Evolutionary conservation across 768 basidiomycete genomes (phyloP).

Genomic region (Exsudoporus frostii): DNA sequence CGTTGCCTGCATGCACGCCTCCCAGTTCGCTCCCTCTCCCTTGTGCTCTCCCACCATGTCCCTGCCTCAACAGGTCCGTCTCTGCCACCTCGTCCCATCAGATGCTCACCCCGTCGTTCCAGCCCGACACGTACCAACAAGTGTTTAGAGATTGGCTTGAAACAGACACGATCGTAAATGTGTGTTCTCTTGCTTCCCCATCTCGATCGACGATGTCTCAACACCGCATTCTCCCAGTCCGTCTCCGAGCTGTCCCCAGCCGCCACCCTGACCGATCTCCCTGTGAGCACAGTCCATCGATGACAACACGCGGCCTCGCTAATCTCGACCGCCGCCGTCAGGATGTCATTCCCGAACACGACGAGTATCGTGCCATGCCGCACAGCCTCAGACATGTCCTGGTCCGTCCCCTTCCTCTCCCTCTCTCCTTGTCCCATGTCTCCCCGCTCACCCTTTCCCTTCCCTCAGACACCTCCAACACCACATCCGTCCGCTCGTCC

Average conservation of each 20-base stretch:
- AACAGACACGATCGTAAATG: constrained; percentile 28
- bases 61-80: not conserved
- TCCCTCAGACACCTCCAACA: constrained; percentile 23
- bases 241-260: constrained; percentile 22
- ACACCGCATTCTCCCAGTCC: constrained; percentile 12
- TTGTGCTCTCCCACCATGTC: constrained; percentile 2
- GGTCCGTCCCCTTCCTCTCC: constrained; percentile 17
- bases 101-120: not conserved
- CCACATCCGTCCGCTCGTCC: constrained; percentile 14
- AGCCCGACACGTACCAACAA: constrained; percentile 6
- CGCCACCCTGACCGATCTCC: constrained; percentile 23
- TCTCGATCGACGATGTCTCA: not conserved
- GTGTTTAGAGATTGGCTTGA: constrained; percentile 12
- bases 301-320: constrained; percentile 18
- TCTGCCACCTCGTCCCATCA: not conserved
- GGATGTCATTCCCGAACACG: constrained; percentile 30
- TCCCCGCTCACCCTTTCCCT: not conserved
- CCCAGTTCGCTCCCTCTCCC: not conserved
- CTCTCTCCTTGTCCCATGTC: constrained; percentile 1
- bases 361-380: constrained; percentile 29
- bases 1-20: constrained; percentile 26
- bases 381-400: constrained; percentile 28
- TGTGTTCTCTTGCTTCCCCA: constrained; percentile 4
- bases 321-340: constrained; percentile 20
- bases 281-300: constrained; percentile 24